Evolutionary conservation across 176 grass and related monocot genomes (phyloP).

Genomic region (Thinopyrum elongatum): DNA sequence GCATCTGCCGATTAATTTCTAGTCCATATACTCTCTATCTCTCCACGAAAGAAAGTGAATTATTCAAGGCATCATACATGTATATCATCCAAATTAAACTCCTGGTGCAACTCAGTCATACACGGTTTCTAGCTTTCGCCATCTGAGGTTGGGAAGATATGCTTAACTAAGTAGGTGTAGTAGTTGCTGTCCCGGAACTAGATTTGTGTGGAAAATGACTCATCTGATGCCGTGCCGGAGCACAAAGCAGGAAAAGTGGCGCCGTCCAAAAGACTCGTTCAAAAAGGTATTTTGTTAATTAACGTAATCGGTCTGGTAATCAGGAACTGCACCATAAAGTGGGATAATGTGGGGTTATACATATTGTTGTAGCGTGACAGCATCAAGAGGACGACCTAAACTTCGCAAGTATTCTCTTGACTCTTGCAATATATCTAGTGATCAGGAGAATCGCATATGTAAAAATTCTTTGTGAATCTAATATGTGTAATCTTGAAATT

Average conservation of each 20-base stretch:
- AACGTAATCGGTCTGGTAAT: neutral
- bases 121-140: neutral
- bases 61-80: neutral
- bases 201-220: constrained; percentile 15
- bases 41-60: neutral
- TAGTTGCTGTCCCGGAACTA: constrained; percentile 1
- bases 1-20: neutral
- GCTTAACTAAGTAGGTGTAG: neutral
- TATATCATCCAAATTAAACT: neutral
- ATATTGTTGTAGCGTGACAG: neutral
- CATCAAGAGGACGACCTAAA: no score
- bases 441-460: no score
- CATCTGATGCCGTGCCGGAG: neutral
- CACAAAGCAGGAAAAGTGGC: neutral
- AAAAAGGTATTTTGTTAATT: neutral
- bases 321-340: neutral
- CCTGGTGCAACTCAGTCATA: neutral
- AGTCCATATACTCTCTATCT: neutral
- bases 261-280: neutral
- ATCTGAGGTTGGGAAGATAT: neutral
- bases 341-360: neutral
- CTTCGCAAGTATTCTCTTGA: no score
- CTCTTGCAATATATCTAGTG: no score
- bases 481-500: no score
- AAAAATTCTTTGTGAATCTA: no score